Conservation (phyloP, 73 alveolate species). For the Tetrahymena borealis region DNA sequence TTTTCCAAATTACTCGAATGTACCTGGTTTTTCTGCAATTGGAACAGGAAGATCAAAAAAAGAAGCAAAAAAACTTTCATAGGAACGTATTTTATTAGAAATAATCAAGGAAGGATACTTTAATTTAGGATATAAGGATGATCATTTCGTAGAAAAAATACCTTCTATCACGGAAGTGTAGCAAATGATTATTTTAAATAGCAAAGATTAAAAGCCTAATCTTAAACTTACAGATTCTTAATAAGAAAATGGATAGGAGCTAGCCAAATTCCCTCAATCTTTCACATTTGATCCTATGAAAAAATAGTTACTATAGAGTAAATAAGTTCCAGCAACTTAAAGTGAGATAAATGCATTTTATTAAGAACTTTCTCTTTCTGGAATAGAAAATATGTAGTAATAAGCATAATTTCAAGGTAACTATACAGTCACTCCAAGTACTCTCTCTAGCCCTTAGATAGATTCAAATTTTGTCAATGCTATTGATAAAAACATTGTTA, state of each 20-base stretch:
- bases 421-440: background rate
- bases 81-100: background rate
- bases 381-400: background rate
- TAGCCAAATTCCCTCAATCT: background rate
- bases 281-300: background rate
- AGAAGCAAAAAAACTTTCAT: background rate
- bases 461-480: background rate
- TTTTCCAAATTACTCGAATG: background rate
- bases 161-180: background rate
- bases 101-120: background rate
- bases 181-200: background rate
- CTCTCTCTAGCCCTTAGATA: background rate
- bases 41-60: background rate
- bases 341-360: background rate
- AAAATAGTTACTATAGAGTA: background rate
- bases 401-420: background rate
- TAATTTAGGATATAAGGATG: background rate
- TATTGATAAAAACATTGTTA: background rate
- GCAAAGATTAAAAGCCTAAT: background rate
- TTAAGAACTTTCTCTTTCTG: background rate
- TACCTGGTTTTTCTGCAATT: background rate
- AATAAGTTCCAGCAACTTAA: background rate
- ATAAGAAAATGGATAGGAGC: background rate
- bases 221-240: background rate
- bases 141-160: background rate